phyloP scores from a whole-genome alignment of 495 filamentous ascomycete species.

The Daldinia bambusicola region DNA sequence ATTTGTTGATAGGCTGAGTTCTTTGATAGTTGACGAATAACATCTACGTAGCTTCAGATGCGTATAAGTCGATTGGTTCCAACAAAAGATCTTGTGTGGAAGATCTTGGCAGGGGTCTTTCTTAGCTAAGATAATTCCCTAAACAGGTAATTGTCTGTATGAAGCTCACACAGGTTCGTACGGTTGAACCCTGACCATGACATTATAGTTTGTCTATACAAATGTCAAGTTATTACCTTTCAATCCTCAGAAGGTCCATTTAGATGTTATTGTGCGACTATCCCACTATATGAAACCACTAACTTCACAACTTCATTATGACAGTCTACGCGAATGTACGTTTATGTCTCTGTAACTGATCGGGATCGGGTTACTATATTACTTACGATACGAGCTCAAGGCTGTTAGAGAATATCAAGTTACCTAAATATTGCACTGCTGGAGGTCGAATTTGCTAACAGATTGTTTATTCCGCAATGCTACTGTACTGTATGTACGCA shows the following conservation, averaged over 20 bases:
- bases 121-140: background rate
- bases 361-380: background rate
- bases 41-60: background rate
- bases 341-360: too few species aligned
- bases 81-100: too few species aligned
- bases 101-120: background rate
- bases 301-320: too few species aligned
- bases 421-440: background rate
- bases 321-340: too few species aligned
- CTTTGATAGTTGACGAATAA: background rate
- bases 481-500: background rate
- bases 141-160: background rate
- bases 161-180: background rate
- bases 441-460: background rate
- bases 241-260: background rate
- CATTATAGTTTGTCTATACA: too few species aligned
- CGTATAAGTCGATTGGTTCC: background rate
- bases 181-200: background rate
- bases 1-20: constrained; percentile 8
- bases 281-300: background rate
- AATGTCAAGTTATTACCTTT: too few species aligned
- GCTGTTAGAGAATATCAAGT: background rate
- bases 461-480: constrained; percentile 23
- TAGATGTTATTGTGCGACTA: background rate
- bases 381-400: background rate